A percentile compares a stretch with the other conserved stretches of the same genome.
phyloP scores from a whole-genome alignment of 169 alveolate species.

The Perkinsus chesapeaki region DNA sequence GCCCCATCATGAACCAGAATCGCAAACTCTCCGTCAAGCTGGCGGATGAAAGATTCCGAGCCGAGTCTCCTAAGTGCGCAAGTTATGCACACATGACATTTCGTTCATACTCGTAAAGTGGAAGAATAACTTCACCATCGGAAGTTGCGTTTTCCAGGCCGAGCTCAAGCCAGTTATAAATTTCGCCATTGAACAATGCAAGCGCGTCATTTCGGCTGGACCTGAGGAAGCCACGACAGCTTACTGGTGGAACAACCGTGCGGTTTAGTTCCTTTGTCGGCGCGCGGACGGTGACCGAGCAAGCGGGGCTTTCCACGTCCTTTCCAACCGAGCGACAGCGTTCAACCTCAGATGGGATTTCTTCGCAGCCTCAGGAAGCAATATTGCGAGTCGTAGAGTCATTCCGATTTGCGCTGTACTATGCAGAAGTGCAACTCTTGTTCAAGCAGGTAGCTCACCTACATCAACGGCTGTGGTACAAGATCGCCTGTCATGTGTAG shows the following conservation, averaged over 20 bases:
- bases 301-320: too few species aligned
- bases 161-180: not conserved
- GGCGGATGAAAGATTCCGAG: not conserved
- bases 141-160: not conserved
- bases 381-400: too few species aligned
- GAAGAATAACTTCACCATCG: not conserved
- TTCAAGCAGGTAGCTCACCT: not conserved
- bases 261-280: too few species aligned
- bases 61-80: not conserved
- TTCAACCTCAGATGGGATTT: too few species aligned
- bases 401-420: too few species aligned
- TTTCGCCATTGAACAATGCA: constrained; percentile 8
- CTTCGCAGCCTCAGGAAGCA: too few species aligned
- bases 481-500: constrained; percentile 10
- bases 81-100: not conserved
- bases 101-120: not conserved
- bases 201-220: not conserved
- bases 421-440: not conserved
- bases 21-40: constrained; percentile 8
- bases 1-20: not conserved
- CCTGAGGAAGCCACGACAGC: not conserved
- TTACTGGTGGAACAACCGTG: too few species aligned
- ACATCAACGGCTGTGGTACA: not conserved
- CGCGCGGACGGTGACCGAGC: too few species aligned
- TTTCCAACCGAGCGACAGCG: too few species aligned